Conservation (phyloP, 768 basidiomycete genomes). For the Rhodotorula babjevae region DNA sequence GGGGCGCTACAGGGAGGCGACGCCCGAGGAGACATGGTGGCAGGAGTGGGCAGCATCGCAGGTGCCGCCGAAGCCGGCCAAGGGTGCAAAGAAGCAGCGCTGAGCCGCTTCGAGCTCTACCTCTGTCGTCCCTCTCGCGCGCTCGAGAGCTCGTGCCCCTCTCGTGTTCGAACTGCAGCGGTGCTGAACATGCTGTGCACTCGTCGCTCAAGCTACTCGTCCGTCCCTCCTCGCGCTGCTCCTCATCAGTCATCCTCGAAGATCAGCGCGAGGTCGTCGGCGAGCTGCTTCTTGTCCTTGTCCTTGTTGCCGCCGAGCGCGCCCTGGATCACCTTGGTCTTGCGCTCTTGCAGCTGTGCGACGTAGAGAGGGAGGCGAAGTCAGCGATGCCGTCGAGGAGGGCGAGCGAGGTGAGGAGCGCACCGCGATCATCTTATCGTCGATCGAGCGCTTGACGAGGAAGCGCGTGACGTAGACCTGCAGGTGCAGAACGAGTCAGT, state of each 20-base stretch:
- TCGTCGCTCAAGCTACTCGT: neutral
- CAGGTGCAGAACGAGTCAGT: neutral
- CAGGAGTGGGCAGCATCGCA: neutral
- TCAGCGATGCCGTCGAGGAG: too few relatives aligned
- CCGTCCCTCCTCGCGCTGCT: neutral
- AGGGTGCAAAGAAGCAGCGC: neutral
- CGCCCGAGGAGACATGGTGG: slow-evolving; percentile 11
- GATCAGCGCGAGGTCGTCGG: slow-evolving; percentile 77
- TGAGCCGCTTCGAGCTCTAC: neutral
- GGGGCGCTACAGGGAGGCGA: neutral
- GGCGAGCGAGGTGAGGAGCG: neutral
- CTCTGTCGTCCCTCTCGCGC: too few relatives aligned
- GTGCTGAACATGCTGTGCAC: too few relatives aligned
- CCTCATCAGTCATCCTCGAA: slow-evolving; percentile 54
- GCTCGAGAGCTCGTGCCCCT: too few relatives aligned
- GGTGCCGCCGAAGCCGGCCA: neutral
- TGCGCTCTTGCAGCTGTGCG: slow-evolving; percentile 62
- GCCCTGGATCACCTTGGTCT: slow-evolving; percentile 78
- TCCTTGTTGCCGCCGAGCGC: slow-evolving; percentile 62
- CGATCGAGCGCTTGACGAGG: slow-evolving; percentile 39
- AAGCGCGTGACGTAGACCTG: slow-evolving; percentile 37
- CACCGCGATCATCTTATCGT: slow-evolving; percentile 40
- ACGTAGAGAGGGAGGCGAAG: too few relatives aligned
- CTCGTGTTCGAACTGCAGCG: too few relatives aligned
- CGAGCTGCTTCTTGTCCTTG: slow-evolving; percentile 57